These are phyloP conservation scores for Coniferiporia weirii DNA, from an alignment of 1,284 basidiomycete species.

Conservation along the genomic window DNA sequence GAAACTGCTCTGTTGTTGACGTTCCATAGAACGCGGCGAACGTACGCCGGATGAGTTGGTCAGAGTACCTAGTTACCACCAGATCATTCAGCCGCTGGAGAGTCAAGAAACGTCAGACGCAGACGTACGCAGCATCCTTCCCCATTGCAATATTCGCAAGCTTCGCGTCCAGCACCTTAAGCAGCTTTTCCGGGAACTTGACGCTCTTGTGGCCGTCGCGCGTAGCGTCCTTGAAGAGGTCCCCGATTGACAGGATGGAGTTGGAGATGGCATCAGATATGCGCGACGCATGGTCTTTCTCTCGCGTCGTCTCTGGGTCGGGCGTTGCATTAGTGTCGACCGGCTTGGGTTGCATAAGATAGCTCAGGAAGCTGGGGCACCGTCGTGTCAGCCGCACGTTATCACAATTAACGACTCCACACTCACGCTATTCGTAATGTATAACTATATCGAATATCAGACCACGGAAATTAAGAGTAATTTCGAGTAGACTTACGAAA, in stretches of 20 bases:
- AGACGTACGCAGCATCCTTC: conserved; percentile 74
- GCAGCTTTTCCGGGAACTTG: conserved; percentile 87
- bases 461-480: background rate
- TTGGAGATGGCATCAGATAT: conserved; percentile 66
- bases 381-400: conserved; percentile 4
- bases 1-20: conserved; percentile 79
- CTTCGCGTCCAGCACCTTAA: conserved; percentile 84
- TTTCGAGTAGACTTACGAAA: conserved; percentile 53
- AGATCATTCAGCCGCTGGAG: background rate
- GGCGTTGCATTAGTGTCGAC: conserved; percentile 32
- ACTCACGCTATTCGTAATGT: conserved; percentile 73
- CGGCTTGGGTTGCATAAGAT: conserved; percentile 63
- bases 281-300: conserved; percentile 58
- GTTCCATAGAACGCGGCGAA: conserved; percentile 90
- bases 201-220: conserved; percentile 75
- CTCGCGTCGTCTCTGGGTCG: conserved; percentile 40
- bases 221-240: conserved; percentile 68
- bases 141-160: conserved; percentile 90
- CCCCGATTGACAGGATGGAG: conserved; percentile 72
- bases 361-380: conserved; percentile 52
- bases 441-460: conserved; percentile 45
- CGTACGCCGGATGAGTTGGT: conserved; percentile 81
- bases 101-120: conserved; percentile 3
- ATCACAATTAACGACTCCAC: conserved; percentile 15
- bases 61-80: conserved; percentile 60